Evolutionary conservation across 495 filamentous ascomycete species (phyloP), one percentile per base, ranked within the genome.

Genomic region (Sordaria brevicollis): DNA sequence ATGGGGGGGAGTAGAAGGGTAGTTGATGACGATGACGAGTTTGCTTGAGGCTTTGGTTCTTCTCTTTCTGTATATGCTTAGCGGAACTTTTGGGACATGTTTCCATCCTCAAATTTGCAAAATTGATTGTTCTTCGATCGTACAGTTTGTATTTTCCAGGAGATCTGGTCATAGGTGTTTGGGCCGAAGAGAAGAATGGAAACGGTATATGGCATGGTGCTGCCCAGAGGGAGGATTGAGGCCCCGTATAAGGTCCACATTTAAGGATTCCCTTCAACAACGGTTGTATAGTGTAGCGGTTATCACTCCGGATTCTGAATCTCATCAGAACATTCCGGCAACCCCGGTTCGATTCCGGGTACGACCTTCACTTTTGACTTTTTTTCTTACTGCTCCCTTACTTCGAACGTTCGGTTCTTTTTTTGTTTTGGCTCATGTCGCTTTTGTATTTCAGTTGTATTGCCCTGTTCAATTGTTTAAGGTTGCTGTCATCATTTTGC

Each of bases 1-100:
- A 81, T 84, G 49, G 49, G 49, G 70, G 87, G 86, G 35, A 84
- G 85, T 17, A 81, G 81, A 17, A 76, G 15, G 37, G 10, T 29
- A 35, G 70, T 19, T 68, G 39, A 34, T 8, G 41, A 35, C 25
- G 69, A 65, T 15, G 38, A 65, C 10, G 62, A 65, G 37, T 31
- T 31, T 62, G 49, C 13, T 6, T 17, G 6, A 31, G 49, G 25
- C 4, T 2, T 7, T n/a, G n/a, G n/a, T 62, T 62, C 5, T 38
- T 39, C 29, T 31, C 11, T 15, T 17, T 31, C 19, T 31, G 13
- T 8, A 1, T 62, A 62, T 62, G 11, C n/a, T 31, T 31, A 62
- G 25, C 25, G 49, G 17, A 31, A 25, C 15, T 4, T 17, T 54
- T 8, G 25, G 17, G 8, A 57, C 0, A 13, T 15, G 11, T 31